A percentile compares a stretch with the other conserved stretches of the same genome.
phyloP scores from a whole-genome alignment of 2,329 filamentous ascomycete species.

The Clathrospora elynae region DNA sequence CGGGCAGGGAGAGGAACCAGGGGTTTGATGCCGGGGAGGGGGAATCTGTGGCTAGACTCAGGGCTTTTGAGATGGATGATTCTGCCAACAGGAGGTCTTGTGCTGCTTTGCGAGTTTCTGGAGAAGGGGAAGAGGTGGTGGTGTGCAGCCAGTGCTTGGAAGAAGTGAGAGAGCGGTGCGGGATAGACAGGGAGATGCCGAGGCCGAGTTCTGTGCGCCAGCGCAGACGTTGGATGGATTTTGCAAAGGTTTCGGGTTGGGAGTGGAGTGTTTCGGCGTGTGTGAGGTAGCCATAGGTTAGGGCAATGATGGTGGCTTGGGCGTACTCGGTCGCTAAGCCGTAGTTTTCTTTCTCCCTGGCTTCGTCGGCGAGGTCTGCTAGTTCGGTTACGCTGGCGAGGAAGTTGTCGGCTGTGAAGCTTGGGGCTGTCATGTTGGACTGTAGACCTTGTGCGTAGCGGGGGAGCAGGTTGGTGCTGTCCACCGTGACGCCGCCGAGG shows the following conservation, averaged over 20 bases:
- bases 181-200: conserved; percentile 27
- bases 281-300: conserved; percentile 43
- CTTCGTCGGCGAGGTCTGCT: conserved; percentile 27
- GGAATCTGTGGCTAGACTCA: conserved; percentile 36
- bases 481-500: conserved; percentile 27
- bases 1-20: conserved; percentile 37
- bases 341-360: conserved; percentile 21
- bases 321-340: conserved; percentile 28
- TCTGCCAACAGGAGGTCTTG: conserved; percentile 33
- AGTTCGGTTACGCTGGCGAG: conserved; percentile 24
- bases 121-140: background rate
- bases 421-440: conserved; percentile 20
- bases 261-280: conserved; percentile 35
- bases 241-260: conserved; percentile 26
- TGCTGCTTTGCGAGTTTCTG: conserved; percentile 17
- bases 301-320: conserved; percentile 33
- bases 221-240: conserved; percentile 34
- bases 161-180: conserved; percentile 11
- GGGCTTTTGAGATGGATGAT: conserved; percentile 27
- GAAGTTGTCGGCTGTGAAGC: conserved; percentile 25
- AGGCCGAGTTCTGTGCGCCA: conserved; percentile 38
- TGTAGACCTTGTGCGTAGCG: conserved; percentile 34
- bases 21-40: conserved; percentile 36
- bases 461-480: conserved; percentile 25
- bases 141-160: conserved; percentile 22